Percentiles rank a stretch among this genome's conserved stretches.
Evolutionary conservation across 176 grass and related monocot genomes (phyloP).

Genomic region (Alloteropsis semialata): DNA sequence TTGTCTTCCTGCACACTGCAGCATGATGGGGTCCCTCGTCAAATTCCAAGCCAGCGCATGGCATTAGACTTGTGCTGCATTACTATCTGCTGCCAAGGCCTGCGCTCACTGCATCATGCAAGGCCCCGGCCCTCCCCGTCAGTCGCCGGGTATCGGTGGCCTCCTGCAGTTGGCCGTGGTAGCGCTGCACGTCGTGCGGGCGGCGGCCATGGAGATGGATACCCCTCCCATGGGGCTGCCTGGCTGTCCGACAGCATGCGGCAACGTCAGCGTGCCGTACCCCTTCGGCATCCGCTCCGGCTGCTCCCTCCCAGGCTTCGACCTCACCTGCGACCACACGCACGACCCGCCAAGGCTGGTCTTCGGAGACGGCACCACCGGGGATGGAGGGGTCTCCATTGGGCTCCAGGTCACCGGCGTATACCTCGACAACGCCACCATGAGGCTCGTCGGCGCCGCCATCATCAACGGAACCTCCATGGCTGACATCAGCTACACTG

Average conservation of each 20-base stretch:
- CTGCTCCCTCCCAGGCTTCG: not conserved
- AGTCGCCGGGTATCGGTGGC: too few species aligned
- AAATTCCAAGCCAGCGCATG: too few species aligned
- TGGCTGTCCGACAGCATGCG: not conserved
- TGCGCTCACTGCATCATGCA: too few species aligned
- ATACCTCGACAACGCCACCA: not conserved
- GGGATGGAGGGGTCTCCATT: too few species aligned
- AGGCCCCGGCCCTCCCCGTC: too few species aligned
- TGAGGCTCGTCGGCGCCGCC: not conserved
- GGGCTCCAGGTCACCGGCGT: too few species aligned
- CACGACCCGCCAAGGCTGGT: not conserved
- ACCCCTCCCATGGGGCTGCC: not conserved
- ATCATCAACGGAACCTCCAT: not conserved
- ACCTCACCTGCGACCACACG: not conserved
- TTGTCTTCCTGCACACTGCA: too few species aligned
- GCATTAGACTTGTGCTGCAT: too few species aligned
- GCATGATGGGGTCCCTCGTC: too few species aligned
- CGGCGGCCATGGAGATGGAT: too few species aligned
- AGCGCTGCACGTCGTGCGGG: not conserved
- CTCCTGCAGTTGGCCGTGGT: not conserved
- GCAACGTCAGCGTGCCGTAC: not conserved
- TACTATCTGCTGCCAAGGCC: too few species aligned
- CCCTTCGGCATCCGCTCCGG: not conserved
- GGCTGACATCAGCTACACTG: accelerated
- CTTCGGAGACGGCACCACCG: too few species aligned